Conservation (phyloP, 192 early-diverging fungal species). For the Fimicolochytrium jonesii region DNA sequence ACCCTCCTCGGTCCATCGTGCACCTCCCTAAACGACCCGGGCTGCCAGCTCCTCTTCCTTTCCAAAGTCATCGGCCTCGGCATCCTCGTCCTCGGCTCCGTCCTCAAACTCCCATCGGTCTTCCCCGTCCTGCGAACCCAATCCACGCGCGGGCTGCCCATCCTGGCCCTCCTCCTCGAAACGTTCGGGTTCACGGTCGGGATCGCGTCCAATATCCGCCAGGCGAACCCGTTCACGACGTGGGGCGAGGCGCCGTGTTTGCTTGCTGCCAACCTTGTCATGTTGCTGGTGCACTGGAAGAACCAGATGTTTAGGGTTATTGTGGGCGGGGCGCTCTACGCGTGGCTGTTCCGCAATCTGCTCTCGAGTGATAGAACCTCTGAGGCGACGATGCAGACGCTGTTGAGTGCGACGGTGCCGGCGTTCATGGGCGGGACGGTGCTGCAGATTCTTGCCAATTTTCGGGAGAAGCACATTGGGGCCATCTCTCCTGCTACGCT, state of each 20-base stretch:
- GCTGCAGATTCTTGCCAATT: conserved; percentile 17
- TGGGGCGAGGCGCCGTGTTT: conserved; percentile 17
- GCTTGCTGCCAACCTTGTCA: conserved; percentile 9
- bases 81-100: conserved; percentile 22
- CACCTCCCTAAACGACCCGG: not conserved
- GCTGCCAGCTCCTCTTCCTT: conserved; percentile 8
- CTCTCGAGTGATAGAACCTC: not conserved
- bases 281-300: not conserved
- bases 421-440: conserved; percentile 5
- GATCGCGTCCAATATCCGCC: conserved; percentile 15
- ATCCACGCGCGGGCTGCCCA: conserved; percentile 20
- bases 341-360: not conserved
- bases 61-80: conserved; percentile 14
- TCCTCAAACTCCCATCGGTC: conserved; percentile 22
- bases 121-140: conserved; percentile 9
- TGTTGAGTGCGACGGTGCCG: conserved; percentile 15
- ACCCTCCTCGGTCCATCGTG: not conserved
- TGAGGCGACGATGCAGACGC: conserved; percentile 1
- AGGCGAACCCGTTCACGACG: conserved; percentile 14
- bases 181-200: conserved; percentile 14
- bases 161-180: conserved; percentile 17
- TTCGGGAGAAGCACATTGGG: conserved; percentile 16
- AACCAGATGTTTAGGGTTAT: not conserved
- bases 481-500: conserved; percentile 19
- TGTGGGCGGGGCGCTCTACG: not conserved